phyloP scores from a whole-genome alignment of 2,329 filamentous ascomycete species.

The Cladosporium phlei region DNA sequence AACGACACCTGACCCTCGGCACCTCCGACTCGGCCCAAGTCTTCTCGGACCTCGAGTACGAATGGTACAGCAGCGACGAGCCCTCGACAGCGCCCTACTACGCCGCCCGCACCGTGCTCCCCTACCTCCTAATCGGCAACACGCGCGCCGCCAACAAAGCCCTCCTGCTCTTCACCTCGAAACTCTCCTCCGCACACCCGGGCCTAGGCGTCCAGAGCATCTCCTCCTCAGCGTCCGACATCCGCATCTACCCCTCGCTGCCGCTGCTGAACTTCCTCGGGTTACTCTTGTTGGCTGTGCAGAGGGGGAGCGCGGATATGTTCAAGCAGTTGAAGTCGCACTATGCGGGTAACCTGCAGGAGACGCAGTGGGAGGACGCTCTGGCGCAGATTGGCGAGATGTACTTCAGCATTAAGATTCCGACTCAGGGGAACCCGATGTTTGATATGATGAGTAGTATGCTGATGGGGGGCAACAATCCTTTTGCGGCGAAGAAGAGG shows the following conservation, averaged over 20 bases:
- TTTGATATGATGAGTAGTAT: slow-evolving; percentile 98
- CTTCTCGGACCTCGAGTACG: slow-evolving; percentile 78
- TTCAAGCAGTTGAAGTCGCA: slow-evolving; percentile 78
- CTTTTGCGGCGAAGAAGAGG: slow-evolving; percentile 43
- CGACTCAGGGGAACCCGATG: slow-evolving; percentile 83
- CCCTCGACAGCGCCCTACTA: slow-evolving; percentile 83
- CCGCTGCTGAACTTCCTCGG: slow-evolving; percentile 95
- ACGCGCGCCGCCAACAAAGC: slow-evolving; percentile 81
- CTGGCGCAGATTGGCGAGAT: slow-evolving; percentile 87
- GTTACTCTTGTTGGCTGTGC: slow-evolving; percentile 74
- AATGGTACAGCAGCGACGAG: slow-evolving; percentile 88
- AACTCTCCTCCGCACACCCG: slow-evolving; percentile 56
- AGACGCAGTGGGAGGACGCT: slow-evolving; percentile 70
- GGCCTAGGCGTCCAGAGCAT: slow-evolving; percentile 75
- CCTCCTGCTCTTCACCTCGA: slow-evolving; percentile 69
- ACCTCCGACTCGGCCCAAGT: slow-evolving; percentile 82
- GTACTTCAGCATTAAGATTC: slow-evolving; percentile 90
- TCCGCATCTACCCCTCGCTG: slow-evolving; percentile 77
- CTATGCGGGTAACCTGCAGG: slow-evolving; percentile 73
- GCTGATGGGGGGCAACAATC: slow-evolving; percentile 69
- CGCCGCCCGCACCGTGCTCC: slow-evolving; percentile 78
- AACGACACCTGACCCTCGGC: slow-evolving; percentile 81
- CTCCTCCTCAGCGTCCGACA: slow-evolving; percentile 65
- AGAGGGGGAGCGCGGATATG: slow-evolving; percentile 70
- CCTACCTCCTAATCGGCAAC: slow-evolving; percentile 87